Evolutionary conservation across 352 stramenopile genomes (phyloP), one percentile per base, ranked within the genome.

Genomic region (Globisporangium iwayamae): DNA sequence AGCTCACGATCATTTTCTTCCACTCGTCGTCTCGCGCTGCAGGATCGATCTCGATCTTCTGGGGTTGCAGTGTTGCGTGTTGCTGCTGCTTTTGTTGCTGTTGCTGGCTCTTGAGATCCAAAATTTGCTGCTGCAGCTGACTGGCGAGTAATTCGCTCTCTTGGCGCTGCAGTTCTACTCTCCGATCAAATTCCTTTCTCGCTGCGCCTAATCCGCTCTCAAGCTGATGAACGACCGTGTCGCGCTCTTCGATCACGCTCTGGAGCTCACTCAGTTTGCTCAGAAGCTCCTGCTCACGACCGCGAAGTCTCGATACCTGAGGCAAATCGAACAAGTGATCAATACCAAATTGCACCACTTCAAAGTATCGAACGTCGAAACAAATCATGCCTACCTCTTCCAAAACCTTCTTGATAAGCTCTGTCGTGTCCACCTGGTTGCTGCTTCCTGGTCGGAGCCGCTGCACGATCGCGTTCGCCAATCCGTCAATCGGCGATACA

Each of bases 111-210:
- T 18, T 72, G 1, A 88, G 48, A 38, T 78, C 58, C 2, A 68
- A 58, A 7, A 90, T 60, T 25, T 88, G 70, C 30, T 78, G 69
- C 66, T 89, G 71, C 11, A 90, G 53, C 13, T 74, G 54, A 4
- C 62, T 52, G 6, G 77, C 60, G 0, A 65, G 59, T 11, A 80
- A 41, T 0, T 59, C 64, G 47, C 63, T 77, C 56, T 92, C 82
- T 62, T 79, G 72, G 2, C 76, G 65, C 54, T 92, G 70, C 10
- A 78, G 63, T 34, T 75, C 72, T n/a, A 92, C 66, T 3, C 80
- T 76, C 0, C 82, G 74, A 30, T 94, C 86, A 50, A 91, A 93
- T 55, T 94, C 86, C 45, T 79, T 77, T 18, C 84, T 74, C 1
- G 81, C 84, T 34, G 87, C 86, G 1, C 52, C 54, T 6, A 94